Conservation (phyloP, 2,329 filamentous ascomycete species). For the Cyphellophora europaea region DNA sequence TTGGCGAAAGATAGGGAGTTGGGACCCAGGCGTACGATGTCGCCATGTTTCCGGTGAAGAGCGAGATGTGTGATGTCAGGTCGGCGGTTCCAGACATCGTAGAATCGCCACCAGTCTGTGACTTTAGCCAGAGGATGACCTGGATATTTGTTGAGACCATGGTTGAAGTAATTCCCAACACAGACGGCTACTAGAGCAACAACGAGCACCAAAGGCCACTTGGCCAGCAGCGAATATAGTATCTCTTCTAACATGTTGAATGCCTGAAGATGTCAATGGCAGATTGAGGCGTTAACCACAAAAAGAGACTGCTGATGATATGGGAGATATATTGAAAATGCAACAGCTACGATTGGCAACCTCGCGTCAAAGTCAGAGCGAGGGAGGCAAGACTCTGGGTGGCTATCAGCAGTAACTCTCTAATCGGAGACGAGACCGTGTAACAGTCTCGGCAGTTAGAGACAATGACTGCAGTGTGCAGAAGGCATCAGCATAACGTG, state of each 20-base stretch:
- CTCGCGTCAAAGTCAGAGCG: no score
- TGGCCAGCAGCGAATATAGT: conserved; percentile 8
- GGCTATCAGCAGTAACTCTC: no score
- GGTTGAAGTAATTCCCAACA: conserved; percentile 16
- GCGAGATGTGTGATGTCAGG: conserved; percentile 59
- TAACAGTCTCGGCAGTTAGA: no score
- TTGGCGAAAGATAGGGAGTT: conserved; percentile 66
- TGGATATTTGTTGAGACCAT: conserved; percentile 43
- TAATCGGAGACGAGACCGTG: no score
- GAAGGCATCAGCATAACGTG: no score
- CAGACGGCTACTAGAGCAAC: conserved; percentile 11
- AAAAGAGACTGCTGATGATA: no score
- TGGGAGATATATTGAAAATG: neutral
- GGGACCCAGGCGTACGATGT: conserved; percentile 66
- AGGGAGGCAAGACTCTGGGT: no score
- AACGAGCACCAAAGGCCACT: conserved; percentile 13
- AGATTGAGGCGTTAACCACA: no score
- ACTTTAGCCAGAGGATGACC: conserved; percentile 60
- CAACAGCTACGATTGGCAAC: neutral
- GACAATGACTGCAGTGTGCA: no score
- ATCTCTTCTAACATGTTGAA: conserved; percentile 16
- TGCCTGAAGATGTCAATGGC: no score
- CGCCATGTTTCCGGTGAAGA: conserved; percentile 62
- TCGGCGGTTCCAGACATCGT: conserved; percentile 55
- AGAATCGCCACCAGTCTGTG: conserved; percentile 67